Conservation (phyloP, 148 eudicot genomes). For the Persicaria maculosa region DNA sequence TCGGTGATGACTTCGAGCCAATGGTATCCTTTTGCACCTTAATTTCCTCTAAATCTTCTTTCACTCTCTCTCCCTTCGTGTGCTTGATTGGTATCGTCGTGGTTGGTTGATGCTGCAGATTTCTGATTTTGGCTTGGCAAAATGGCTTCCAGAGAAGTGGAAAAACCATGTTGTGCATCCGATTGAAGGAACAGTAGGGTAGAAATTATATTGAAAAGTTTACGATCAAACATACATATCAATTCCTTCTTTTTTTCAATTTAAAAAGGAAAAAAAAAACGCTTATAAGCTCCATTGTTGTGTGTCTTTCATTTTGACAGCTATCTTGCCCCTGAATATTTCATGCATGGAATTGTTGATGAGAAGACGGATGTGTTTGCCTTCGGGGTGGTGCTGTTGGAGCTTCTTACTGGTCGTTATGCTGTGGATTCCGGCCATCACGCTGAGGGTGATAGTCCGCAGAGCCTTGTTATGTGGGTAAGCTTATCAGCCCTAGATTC, state of each 20-base stretch:
- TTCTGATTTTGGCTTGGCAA: slow-evolving; percentile 20
- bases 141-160: slow-evolving; percentile 19
- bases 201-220: not conserved
- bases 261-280: too few species aligned
- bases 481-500: not conserved
- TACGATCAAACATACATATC: not conserved
- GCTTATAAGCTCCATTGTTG: not conserved
- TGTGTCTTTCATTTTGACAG: not conserved
- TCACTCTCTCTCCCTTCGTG: not conserved
- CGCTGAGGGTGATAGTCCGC: not conserved
- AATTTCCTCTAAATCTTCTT: too few species aligned
- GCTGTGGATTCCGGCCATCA: slow-evolving; percentile 12
- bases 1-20: slow-evolving; percentile 13
- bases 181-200: slow-evolving; percentile 18
- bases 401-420: slow-evolving; percentile 14
- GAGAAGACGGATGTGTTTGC: slow-evolving; percentile 21
- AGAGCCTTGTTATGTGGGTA: slow-evolving; percentile 18
- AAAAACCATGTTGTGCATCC: slow-evolving; percentile 14
- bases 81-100: not conserved
- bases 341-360: slow-evolving; percentile 19
- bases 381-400: slow-evolving; percentile 15
- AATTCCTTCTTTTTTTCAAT: too few species aligned
- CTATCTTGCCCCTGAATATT: slow-evolving; percentile 19
- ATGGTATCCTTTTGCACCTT: not conserved
- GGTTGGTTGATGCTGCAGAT: slow-evolving; percentile 10